phyloP scores from a whole-genome alignment of 108 stramenopile genomes.

The Cyclostephanos tholiformis region DNA sequence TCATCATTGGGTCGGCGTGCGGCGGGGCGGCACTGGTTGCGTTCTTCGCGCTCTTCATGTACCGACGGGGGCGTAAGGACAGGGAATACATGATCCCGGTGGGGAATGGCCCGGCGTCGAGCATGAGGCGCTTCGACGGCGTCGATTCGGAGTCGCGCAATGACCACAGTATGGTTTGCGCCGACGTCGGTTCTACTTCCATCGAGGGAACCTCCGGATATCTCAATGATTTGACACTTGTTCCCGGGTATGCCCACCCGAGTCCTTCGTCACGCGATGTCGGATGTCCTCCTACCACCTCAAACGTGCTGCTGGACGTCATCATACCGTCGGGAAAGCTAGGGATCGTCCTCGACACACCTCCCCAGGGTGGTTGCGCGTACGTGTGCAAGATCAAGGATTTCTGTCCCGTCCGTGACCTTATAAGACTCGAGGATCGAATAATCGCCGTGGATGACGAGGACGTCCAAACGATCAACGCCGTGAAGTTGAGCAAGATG shows the following conservation, averaged over 20 bases:
- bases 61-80: neutral
- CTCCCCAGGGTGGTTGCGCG: constrained; percentile 14
- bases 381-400: constrained; percentile 5
- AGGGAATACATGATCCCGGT: constrained; percentile 14
- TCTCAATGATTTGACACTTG: neutral
- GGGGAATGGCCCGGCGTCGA: constrained; percentile 13
- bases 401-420: constrained; percentile 4
- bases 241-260: neutral
- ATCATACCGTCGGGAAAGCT: constrained; percentile 32
- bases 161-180: neutral
- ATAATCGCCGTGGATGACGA: constrained; percentile 14
- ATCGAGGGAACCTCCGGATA: neutral
- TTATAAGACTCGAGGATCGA: neutral
- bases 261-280: neutral
- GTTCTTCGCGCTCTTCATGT: too few relatives aligned
- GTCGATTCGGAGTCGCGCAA: constrained; percentile 3
- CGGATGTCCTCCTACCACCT: neutral
- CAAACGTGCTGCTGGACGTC: constrained; percentile 12
- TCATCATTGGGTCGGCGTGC: neutral
- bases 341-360: constrained; percentile 28
- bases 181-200: neutral
- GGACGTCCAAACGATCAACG: constrained; percentile 7
- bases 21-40: neutral
- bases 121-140: neutral
- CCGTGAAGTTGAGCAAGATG: constrained; percentile 6